These are phyloP conservation scores for Cryomyces antarcticus DNA, from an alignment of 495 filamentous ascomycete species.

Conservation along the genomic window DNA sequence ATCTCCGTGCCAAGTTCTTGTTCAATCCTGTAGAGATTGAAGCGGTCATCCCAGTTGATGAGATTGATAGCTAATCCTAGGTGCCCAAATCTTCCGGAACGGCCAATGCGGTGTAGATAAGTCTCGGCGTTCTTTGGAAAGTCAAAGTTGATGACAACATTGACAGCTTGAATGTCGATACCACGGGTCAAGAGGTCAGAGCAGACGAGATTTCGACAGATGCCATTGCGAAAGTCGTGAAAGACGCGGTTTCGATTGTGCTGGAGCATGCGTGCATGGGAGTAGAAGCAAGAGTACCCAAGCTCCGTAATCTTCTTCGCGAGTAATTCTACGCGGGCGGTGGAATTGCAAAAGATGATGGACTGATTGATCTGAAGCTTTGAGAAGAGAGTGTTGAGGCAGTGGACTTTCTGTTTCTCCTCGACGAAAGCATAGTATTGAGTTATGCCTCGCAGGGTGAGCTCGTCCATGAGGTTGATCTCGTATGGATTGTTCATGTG, in stretches of 20 bases:
- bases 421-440: conserved; percentile 99
- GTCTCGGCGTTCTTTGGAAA: conserved; percentile 99
- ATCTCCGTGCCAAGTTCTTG: conserved; percentile 95
- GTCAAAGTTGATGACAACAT: conserved; percentile 99
- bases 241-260: conserved; percentile 94
- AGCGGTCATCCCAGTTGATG: conserved; percentile 98
- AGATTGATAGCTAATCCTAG: conserved; percentile 95
- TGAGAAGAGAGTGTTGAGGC: conserved; percentile 93
- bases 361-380: conserved; percentile 99
- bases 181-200: conserved; percentile 94
- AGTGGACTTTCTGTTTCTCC: conserved; percentile 98
- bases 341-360: conserved; percentile 99
- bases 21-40: conserved; percentile 97
- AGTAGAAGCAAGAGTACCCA: conserved; percentile 98
- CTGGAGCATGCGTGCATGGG: conserved; percentile 96
- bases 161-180: conserved; percentile 99
- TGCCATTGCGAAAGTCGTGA: conserved; percentile 95
- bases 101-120: conserved; percentile 94
- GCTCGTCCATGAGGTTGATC: conserved; percentile 99
- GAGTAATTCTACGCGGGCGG: conserved; percentile 87
- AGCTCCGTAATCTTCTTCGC: conserved; percentile 99
- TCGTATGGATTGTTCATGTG: conserved; percentile 91
- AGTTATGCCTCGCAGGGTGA: conserved; percentile 91
- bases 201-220: conserved; percentile 93
- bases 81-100: conserved; percentile 92